Base-by-base conservation (phyloP, 1,139 yeast species). In the Blastobotrys capitulatus region DNA sequence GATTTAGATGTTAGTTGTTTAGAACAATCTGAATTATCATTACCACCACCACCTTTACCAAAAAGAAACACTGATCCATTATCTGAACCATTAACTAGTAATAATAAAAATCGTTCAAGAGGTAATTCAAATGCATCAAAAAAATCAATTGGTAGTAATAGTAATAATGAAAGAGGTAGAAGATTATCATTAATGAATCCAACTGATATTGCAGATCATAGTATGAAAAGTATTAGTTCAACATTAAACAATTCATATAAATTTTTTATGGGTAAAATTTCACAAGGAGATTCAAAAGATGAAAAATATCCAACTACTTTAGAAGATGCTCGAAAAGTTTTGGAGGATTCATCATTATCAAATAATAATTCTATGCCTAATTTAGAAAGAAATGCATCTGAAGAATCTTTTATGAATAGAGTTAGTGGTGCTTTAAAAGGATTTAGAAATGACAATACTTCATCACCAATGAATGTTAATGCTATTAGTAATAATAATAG, bases 171-270 rank as follows among this genome's bases (percentile, higher is more conserved):
- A 18, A 9, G 38, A 35, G 8, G 6, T 9, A 29, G 37, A 20
- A 46, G 52, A 31, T 38, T 15, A 41, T 42, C 47, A 29, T 26
- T 27, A 15, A 18, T 19, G 37, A 36, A 25, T 13, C 42, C 50
- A 10, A 42, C 50, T 2, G 54, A 51, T 16, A 45, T 51, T 43
- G 66, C 67, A 7, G 70, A 65, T 43, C 64, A 60, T 41, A 61
- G 68, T 12, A 52, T 65, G 42, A 62, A 59, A 43, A 59, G 64
- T 10, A 47, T 66, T 16, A 65, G 69, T 13, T 57, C 62, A 6
- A 60, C 68, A 2, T 57, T 66, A 39, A 68, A 66, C 25, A 63
- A 53, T 46, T 63, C 69, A 2, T 67, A 65, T 54, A 56, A 63
- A 48, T 65, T 62, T 50, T 52, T 67, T 31, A 55, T 66, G 53